These are phyloP conservation scores for Solanum etuberosum DNA, from an alignment of 257 asterid species.

Conservation along the genomic window DNA sequence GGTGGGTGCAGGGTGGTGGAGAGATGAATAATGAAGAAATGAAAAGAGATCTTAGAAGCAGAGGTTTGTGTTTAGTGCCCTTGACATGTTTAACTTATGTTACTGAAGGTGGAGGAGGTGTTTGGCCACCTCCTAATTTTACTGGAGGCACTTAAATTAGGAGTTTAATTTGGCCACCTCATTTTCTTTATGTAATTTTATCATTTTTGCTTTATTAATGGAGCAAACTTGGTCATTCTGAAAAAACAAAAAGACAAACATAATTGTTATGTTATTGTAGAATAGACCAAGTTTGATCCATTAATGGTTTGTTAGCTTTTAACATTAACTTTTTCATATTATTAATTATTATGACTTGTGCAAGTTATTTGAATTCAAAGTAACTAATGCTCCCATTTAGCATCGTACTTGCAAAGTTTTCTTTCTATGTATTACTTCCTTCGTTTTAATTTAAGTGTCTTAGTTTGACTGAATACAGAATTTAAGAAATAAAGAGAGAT, in stretches of 20 bases:
- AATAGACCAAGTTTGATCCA: conserved; percentile 95
- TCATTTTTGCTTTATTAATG: conserved; percentile 17
- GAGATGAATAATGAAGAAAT: conserved; percentile 23
- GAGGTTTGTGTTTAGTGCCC: conserved; percentile 84
- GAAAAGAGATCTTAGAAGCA: conserved; percentile 50
- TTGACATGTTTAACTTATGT: conserved; percentile 63
- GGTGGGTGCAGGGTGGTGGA: neutral
- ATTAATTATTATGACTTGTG: neutral
- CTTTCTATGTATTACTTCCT: neutral
- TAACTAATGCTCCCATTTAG: neutral
- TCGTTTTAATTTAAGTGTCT: too few relatives aligned
- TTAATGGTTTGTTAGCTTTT: conserved; percentile 7
- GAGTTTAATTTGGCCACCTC: neutral
- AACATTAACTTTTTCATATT: neutral
- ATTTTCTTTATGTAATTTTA: neutral
- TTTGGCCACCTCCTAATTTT: conserved; percentile 66
- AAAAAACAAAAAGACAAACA: neutral
- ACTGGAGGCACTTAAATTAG: conserved; percentile 21
- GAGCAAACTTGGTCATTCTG: conserved; percentile 88
- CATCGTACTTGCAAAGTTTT: neutral
- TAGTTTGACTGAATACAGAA: neutral
- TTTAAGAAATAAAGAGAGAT: neutral
- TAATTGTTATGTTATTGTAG: conserved; percentile 5
- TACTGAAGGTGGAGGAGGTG: conserved; percentile 48
- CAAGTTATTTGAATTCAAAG: neutral